Evolutionary conservation across 139 green algal species (phyloP), one percentile per base, ranked within the genome.

Genomic region (Yamagishiella unicocca): DNA sequence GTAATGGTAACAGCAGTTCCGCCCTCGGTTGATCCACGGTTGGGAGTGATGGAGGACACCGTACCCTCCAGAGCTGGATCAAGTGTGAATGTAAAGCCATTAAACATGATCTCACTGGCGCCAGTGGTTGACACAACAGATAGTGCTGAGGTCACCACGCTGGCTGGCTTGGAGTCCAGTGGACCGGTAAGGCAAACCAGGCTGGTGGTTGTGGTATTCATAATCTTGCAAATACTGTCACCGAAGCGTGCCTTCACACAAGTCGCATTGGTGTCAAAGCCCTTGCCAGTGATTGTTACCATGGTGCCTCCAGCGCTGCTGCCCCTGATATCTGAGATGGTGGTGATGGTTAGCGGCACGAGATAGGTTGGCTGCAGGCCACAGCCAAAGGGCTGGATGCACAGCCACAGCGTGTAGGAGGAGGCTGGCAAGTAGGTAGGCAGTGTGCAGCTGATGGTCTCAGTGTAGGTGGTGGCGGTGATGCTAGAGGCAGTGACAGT

Each of bases 1-100:
- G 73, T 87, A n/a, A 95, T 80, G 2, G 55, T 90, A n/a, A 95
- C 6, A 2, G 21, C 27, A 24, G 92, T 95, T 45, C 92, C 92
- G 33, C 93, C 93, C 45, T 91, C 92, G 25, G 93, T 93, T 17
- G 90, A 90, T 45, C 93, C 93, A 2, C 86, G 73, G 4, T 46
- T 37, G 12, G 93, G 89, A 24, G 10, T 82, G 2, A 94, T 45
- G n/a, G 17, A 21, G 3, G 75, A 81, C 38, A 95, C 54, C 1
- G 68, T 66, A 25, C 89, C 46, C n/a, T 93, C 94, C 9, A 93
- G 68, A 12, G 42, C 35, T 24, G 90, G 45, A 45, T 88, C 73
- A 37, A 87, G 90, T 1, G 82, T 74, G 77, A 89, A 93, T 43
- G 75, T 89, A 27, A 45, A 37, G 55, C 37, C 21, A 8, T 27